Base-by-base conservation (phyloP, 73 alveolate species). In the Blepharisma stoltei region DNA sequence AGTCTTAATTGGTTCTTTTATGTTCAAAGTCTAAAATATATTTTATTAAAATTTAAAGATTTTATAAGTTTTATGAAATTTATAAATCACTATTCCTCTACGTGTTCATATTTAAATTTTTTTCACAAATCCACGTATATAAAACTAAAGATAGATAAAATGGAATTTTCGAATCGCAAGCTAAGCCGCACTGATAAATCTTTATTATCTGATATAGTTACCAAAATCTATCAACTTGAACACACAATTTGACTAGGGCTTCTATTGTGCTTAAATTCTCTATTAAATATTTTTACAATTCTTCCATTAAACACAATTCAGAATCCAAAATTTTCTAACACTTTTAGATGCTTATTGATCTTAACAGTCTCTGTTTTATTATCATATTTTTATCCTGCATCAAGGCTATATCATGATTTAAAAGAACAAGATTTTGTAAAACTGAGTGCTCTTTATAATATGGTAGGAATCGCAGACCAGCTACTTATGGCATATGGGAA, bases 341-440 rank as follows among this genome's bases (percentile, higher is more conserved):
- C 23, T 25, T 14, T 25, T 4, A 14, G 73, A 18, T 9, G n/a
- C 11, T 60, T 25, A 60, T 14, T 60, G 38, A 2, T 60, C 2
- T 14, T 60, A 9, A 8, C 23, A 18, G 45, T 60, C 38, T 14
- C 46, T 25, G 2, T 14, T 60, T 38, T 14, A 60, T 4, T 18
- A 2, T 60, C 37, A 18, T 60, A 60, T 38, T 14, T 25, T 8
- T 14, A 14, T 14, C 46, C 73, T 2, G 45, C 23, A 25, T 60
- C 73, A 18, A 14, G 73, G 2, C 4, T 60, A 9, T 60, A 60
- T 25, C 73, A 60, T 25, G 73, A 60, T 25, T 25, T 60, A 9
- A 60, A 60, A 60, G 73, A 60, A 60, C 73, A 60, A 25, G 73
- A 60, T 38, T 60, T 60, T 60, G n/a, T 60, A 9, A 60, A 60